These are phyloP conservation scores for Cicer pinnatifidum DNA, from an alignment of 306 rosid species.

Conservation along the genomic window DNA sequence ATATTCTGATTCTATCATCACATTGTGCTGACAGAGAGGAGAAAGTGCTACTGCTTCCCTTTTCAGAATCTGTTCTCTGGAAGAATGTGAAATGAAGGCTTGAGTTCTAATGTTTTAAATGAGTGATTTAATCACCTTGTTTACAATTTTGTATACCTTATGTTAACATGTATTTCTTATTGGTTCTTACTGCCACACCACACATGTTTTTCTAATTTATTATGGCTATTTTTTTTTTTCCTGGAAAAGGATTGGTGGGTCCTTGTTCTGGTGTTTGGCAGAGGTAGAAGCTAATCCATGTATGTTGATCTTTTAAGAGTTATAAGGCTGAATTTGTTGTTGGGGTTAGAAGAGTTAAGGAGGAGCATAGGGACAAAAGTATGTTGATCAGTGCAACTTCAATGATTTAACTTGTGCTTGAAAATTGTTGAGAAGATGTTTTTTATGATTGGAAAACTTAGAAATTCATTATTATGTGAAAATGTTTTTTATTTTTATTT, in stretches of 20 bases:
- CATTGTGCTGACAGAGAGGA: conserved; percentile 43
- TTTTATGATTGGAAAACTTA: not conserved
- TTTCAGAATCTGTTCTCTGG: conserved; percentile 14
- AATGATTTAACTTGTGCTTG: conserved; percentile 21
- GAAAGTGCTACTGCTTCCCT: conserved; percentile 2
- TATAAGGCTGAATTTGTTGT: not conserved
- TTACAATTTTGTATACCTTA: not conserved
- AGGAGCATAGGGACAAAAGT: too few species aligned
- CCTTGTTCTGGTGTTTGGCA: conserved; percentile 37
- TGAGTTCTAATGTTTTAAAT: conserved; percentile 29
- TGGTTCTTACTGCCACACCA: conserved; percentile 3
- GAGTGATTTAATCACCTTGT: conserved; percentile 16
- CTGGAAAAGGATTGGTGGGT: conserved; percentile 5
- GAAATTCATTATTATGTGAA: too few species aligned
- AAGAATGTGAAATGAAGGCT: conserved; percentile 28
- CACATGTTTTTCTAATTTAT: not conserved
- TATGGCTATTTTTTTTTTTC: not conserved
- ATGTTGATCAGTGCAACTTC: not conserved
- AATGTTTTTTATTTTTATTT: too few species aligned
- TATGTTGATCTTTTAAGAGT: conserved; percentile 23
- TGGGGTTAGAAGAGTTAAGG: not conserved
- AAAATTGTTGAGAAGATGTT: conserved; percentile 13
- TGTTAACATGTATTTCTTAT: not conserved
- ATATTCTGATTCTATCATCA: not conserved
- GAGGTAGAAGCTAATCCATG: conserved; percentile 38